Conservation (phyloP, 2,329 filamentous ascomycete species). For the Stagonosporopsis cucurbitacearum region DNA sequence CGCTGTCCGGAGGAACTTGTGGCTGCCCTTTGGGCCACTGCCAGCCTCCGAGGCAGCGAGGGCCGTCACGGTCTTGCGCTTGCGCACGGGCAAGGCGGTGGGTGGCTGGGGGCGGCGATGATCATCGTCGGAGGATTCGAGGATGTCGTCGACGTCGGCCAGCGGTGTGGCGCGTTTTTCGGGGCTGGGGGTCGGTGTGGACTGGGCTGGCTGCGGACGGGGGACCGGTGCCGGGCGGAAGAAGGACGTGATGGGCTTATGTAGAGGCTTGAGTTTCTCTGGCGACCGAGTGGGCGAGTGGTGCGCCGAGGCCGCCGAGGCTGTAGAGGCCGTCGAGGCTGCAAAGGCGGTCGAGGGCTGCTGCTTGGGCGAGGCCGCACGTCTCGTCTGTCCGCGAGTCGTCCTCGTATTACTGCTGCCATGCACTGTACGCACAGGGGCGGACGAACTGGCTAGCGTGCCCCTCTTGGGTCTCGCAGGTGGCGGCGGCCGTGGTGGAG, state of each 20-base stretch:
- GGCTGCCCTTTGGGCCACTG: slow-evolving; percentile 41
- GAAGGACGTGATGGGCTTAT: slow-evolving; percentile 57
- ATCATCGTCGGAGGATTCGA: slow-evolving; percentile 47
- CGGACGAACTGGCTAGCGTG: slow-evolving; percentile 32
- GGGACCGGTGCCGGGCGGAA: slow-evolving; percentile 54
- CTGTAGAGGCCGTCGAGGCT: too few species aligned
- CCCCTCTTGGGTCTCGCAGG: slow-evolving; percentile 39
- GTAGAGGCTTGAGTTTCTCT: slow-evolving; percentile 46
- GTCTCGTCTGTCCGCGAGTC: slow-evolving; percentile 27
- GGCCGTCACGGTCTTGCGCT: slow-evolving; percentile 31
- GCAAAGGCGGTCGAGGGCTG: too few species aligned
- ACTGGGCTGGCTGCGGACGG: slow-evolving; percentile 49
- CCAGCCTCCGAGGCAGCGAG: slow-evolving; percentile 23
- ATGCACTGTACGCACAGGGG: slow-evolving; percentile 26
- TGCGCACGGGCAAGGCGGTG: slow-evolving; percentile 40
- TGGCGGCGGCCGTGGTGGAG: slow-evolving; percentile 45
- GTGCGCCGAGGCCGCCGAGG: slow-evolving; percentile 22
- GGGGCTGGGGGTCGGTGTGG: slow-evolving; percentile 48
- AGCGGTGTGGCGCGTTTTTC: slow-evolving; percentile 43
- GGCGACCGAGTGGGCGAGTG: slow-evolving; percentile 42
- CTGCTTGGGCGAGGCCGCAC: slow-evolving; percentile 32
- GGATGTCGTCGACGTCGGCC: slow-evolving; percentile 46
- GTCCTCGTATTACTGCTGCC: slow-evolving; percentile 24
- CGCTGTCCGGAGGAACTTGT: slow-evolving; percentile 54
- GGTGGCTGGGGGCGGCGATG: slow-evolving; percentile 28